Percentiles rank a stretch among this genome's conserved stretches.
phyloP scores from a whole-genome alignment of 2,329 filamentous ascomycete genomes.

The Diaporthe destruens region DNA sequence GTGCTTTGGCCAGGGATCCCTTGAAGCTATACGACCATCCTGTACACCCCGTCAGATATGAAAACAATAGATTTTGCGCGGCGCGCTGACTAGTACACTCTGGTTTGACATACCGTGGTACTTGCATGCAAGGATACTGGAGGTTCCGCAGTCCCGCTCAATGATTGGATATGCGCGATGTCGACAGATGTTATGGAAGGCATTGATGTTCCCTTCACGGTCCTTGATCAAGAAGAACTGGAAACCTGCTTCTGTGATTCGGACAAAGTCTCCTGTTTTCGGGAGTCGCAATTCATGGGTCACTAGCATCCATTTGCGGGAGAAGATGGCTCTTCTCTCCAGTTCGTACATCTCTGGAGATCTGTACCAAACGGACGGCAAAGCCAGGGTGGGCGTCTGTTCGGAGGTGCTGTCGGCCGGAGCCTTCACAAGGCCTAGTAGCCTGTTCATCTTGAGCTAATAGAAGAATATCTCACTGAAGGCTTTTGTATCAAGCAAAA shows the following conservation, averaged over 20 bases:
- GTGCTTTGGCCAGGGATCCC: slow-evolving; percentile 54
- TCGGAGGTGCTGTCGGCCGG: neutral
- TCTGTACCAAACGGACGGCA: slow-evolving; percentile 53
- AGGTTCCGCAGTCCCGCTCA: slow-evolving; percentile 51
- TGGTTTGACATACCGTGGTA: slow-evolving; percentile 37
- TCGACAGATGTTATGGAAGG: slow-evolving; percentile 59
- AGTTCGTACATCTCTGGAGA: slow-evolving; percentile 57
- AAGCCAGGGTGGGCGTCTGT: neutral
- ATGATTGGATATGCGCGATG: slow-evolving; percentile 58
- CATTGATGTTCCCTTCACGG: slow-evolving; percentile 50
- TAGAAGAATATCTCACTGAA: neutral
- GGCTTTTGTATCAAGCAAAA: neutral
- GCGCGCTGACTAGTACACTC: neutral
- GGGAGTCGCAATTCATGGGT: slow-evolving; percentile 51
- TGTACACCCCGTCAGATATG: neutral
- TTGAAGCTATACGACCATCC: slow-evolving; percentile 57
- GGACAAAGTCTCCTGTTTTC: slow-evolving; percentile 53
- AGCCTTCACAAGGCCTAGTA: neutral
- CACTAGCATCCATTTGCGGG: slow-evolving; percentile 53
- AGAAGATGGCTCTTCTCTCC: slow-evolving; percentile 59
- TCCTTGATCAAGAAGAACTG: slow-evolving; percentile 55
- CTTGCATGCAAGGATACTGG: slow-evolving; percentile 54
- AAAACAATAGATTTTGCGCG: neutral
- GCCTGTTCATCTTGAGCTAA: neutral
- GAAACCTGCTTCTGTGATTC: slow-evolving; percentile 50